A percentile compares a stretch with the other conserved stretches of the same genome.
These are phyloP conservation scores for Pseudozyma pruni DNA, from an alignment of 1,284 basidiomycete species.

Conservation along the genomic window DNA sequence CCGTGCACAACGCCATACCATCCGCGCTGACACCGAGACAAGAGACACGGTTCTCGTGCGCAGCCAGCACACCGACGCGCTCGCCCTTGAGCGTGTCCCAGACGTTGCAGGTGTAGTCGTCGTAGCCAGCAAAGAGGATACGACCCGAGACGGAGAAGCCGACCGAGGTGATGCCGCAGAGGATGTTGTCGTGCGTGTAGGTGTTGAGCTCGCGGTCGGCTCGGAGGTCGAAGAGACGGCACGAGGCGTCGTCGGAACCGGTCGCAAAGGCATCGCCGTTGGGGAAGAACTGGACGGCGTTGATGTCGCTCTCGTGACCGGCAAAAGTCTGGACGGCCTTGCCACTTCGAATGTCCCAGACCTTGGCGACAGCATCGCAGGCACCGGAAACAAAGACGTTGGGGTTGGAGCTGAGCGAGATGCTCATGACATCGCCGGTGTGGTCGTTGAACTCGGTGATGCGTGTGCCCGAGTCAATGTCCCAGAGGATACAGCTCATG, in stretches of 20 bases:
- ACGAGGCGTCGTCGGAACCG: conserved; percentile 97
- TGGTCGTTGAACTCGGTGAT: conserved; percentile 98
- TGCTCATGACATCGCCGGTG: conserved; percentile 93
- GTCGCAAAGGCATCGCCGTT: conserved; percentile 99
- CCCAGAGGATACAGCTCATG: conserved; percentile 99
- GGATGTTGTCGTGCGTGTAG: conserved; percentile 97
- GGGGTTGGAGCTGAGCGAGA: conserved; percentile 91
- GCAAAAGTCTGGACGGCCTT: conserved; percentile 98
- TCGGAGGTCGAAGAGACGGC: conserved; percentile 95
- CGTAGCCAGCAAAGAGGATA: conserved; percentile 96
- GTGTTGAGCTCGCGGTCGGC: conserved; percentile 95
- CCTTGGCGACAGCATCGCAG: conserved; percentile 95
- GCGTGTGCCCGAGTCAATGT: conserved; percentile 94
- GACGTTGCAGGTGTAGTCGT: conserved; percentile 99
- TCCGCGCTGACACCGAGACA: conserved; percentile 95
- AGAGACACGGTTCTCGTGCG: conserved; percentile 96
- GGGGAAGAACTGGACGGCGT: conserved; percentile 99
- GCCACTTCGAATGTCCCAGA: conserved; percentile 97
- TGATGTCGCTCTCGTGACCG: conserved; percentile 98
- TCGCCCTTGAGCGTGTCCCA: conserved; percentile 99
- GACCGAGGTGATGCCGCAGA: conserved; percentile 97
- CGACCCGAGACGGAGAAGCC: conserved; percentile 97
- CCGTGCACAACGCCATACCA: conserved; percentile 97
- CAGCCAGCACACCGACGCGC: conserved; percentile 92
- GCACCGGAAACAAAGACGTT: conserved; percentile 98